Percentiles rank a stretch among this genome's conserved stretches.
These are phyloP conservation scores for Amphirosellinia nigrospora DNA, from an alignment of 495 filamentous ascomycete species.

Conservation along the genomic window DNA sequence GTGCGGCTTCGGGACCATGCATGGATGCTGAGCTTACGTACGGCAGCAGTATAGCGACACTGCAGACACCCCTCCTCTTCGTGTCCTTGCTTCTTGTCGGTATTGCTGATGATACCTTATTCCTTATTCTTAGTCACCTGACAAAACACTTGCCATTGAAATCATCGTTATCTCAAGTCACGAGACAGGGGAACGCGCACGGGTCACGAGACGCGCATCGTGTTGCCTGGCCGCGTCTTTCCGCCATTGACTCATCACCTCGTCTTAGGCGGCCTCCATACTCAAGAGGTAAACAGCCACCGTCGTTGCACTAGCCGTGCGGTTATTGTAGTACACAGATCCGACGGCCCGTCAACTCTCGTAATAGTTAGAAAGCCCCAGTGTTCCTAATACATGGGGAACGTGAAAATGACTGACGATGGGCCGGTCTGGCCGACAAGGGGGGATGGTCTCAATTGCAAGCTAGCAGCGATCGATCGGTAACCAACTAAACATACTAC, in stretches of 20 bases:
- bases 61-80: not conserved
- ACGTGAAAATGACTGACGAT: not conserved
- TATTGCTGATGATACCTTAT: not conserved
- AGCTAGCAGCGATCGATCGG: not conserved
- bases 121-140: constrained; percentile 1
- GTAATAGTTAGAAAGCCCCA: not conserved
- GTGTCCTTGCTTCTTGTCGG: not conserved
- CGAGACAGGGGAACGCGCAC: not conserved
- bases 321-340: not conserved
- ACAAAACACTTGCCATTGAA: not conserved
- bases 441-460: not conserved
- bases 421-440: constrained; percentile 19
- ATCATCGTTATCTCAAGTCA: not conserved
- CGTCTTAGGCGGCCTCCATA: constrained; percentile 9
- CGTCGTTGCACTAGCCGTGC: not conserved
- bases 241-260: constrained; percentile 16
- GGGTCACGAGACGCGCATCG: constrained; percentile 16
- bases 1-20: not conserved
- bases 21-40: constrained; percentile 15
- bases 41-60: not conserved
- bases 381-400: not conserved
- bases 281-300: not conserved
- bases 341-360: not conserved
- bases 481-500: not conserved
- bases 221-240: constrained; percentile 13